Conservation (phyloP, 2,329 filamentous ascomycete genomes). For the Colletotrichum australisinense region DNA sequence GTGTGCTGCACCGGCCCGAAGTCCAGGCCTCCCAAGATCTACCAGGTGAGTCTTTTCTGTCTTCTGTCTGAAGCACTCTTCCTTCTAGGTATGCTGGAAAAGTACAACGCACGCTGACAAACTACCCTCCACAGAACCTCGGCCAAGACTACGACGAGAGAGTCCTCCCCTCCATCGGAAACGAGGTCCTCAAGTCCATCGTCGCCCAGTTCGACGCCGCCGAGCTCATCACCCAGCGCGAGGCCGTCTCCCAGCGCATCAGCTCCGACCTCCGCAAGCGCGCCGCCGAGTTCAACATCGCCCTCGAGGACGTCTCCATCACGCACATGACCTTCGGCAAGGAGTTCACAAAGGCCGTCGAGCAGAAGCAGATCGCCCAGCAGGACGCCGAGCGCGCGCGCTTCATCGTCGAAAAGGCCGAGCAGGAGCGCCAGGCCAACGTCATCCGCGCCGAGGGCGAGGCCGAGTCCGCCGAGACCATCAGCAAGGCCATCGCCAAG, state of each 20-base stretch:
- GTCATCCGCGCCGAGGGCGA: constrained; percentile 98
- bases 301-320: constrained; percentile 97
- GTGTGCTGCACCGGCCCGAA: constrained; percentile 94
- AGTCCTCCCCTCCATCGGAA: constrained; percentile 97
- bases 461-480: constrained; percentile 95
- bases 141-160: constrained; percentile 98
- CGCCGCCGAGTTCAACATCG: constrained; percentile 97
- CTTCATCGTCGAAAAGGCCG: constrained; percentile 98
- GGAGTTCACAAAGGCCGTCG: constrained; percentile 98
- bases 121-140: constrained; percentile 76
- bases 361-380: constrained; percentile 99
- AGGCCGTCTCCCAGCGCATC: constrained; percentile 96
- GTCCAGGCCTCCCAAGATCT: constrained; percentile 95
- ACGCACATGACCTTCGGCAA: constrained; percentile 99
- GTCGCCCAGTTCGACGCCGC: constrained; percentile 99
- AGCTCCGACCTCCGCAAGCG: constrained; percentile 91
- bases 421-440: constrained; percentile 98
- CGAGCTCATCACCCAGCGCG: constrained; percentile 98
- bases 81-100: no score
- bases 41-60: constrained; percentile 76
- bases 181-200: constrained; percentile 98
- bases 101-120: constrained; percentile 12
- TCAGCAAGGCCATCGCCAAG: constrained; percentile 93
- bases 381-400: constrained; percentile 97
- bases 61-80: no score